Conservation (phyloP, 768 basidiomycete species). For the Rhodotorula toruloides region DNA sequence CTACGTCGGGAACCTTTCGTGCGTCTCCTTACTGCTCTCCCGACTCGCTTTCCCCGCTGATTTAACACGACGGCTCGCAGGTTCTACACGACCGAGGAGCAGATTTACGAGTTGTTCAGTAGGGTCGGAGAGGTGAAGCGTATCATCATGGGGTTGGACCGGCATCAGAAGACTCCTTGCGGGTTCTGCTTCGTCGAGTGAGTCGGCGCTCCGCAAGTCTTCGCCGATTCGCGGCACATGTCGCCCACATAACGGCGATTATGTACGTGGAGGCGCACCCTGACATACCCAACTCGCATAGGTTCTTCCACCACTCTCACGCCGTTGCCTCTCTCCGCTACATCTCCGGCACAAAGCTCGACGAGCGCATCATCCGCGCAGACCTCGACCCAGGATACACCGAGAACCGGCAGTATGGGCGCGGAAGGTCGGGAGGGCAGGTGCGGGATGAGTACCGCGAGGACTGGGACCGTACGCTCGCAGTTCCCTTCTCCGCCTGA, state of each 20-base stretch:
- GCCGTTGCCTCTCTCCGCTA: slow-evolving; percentile 88
- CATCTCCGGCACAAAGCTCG: slow-evolving; percentile 95
- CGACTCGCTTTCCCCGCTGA: slow-evolving; percentile 8
- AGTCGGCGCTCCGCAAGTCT: background rate
- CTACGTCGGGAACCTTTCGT: slow-evolving; percentile 57
- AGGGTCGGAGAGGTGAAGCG: slow-evolving; percentile 58
- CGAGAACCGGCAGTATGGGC: slow-evolving; percentile 93
- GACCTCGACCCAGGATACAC: slow-evolving; percentile 95
- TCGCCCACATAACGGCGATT: background rate
- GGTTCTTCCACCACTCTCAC: slow-evolving; percentile 86
- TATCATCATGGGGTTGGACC: slow-evolving; percentile 90
- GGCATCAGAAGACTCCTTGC: slow-evolving; percentile 87
- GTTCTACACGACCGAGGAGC: slow-evolving; percentile 94
- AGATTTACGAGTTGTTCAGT: slow-evolving; percentile 83
- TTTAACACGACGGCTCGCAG: background rate
- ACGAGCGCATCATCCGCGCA: slow-evolving; percentile 96
- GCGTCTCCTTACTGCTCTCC: slow-evolving; percentile 36
- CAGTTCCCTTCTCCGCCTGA: background rate
- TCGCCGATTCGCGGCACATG: background rate
- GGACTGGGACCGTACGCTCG: slow-evolving; percentile 54
- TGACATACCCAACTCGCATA: no score
- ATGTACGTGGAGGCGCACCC: no score
- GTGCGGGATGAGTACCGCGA: slow-evolving; percentile 91
- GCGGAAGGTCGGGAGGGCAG: slow-evolving; percentile 96
- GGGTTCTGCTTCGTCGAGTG: slow-evolving; percentile 89